Evolutionary conservation across 495 filamentous ascomycete species (phyloP), one percentile per base, ranked within the genome.

Genomic region (Polyplosphaeria fusca): DNA sequence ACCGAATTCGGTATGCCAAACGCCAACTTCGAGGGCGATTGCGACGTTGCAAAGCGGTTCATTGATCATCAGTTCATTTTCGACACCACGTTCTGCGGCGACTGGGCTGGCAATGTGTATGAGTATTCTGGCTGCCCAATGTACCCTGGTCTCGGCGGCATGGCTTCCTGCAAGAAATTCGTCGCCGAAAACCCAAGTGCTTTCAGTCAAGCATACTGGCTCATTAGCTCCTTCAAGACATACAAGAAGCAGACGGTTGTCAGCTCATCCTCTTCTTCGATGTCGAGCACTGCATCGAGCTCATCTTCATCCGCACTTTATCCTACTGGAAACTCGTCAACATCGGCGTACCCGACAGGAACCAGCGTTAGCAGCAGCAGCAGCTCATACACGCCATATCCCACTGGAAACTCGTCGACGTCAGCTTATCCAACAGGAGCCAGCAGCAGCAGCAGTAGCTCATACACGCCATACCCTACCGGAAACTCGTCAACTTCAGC

Each of bases 81-180:
- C 67, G 81, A 97, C 70, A 87, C 83, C 0, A 86, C 84, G 0
- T 90, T 96, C 72, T 96, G 92, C 70, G 92, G 92, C 32, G 83
- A 89, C 58, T 96, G 88, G 88, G 90, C 90, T 16, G 91, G 52
- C 4, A 74, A 79, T 42, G 79, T 82, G 12, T 67, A 57, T 18
- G 25, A 24, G 4, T 16, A 40, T 24, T 50, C 58, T 46, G 51
- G 50, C 16, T 69, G 67, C 48, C 63, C 63, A 5, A 37, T 26
- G 45, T 47, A 51, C 23, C 20, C 55, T 4, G 44, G 39, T 19
- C 13, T 40, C 5, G 22, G 57, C 54, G 39, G 48, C 24, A 58
- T 49, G 50, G 48, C 47, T 12, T 55, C 61, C 20, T 73, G 70
- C 58, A 63, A 66, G 28, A 47, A 65, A 19, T 71, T 58, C 47